Base-by-base conservation (phyloP, 495 filamentous ascomycete genomes). In the Articulospora tetracladia region DNA sequence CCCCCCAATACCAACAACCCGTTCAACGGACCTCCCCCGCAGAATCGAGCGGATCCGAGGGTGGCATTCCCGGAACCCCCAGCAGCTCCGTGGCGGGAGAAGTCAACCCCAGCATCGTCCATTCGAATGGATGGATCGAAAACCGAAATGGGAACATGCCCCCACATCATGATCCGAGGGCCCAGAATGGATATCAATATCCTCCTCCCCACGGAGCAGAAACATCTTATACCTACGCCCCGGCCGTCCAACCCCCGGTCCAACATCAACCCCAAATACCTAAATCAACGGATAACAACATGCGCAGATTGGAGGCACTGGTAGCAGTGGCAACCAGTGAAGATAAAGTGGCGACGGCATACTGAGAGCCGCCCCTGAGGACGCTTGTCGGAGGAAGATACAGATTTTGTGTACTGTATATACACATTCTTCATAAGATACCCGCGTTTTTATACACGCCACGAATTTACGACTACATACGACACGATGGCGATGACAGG, bases 301-400 rank as follows among this genome's bases (percentile, higher is more conserved):
- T 93, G 85, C 79, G 82, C 54, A 78, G 89, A 15, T 74, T 97
- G 23, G 89, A 97, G 59, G 90, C 90, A 17, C 81, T 97, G 28
- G 92, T 96, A 25, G 92, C 92, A 2, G 91, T 94, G 56, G 92
- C 92, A 10, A 94, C 92, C 1, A 90, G 88, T 59, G 89, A 96
- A 68, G 85, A 89, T 46, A 83, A 87, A 47, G 79, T 78, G 20
- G 77, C 82, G 0, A 73, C 78, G 4, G 62, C 60, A 7, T 65
- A 63, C 26, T 63, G 61, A 53, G 3, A 20, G 1, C 12, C 32
- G 12, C 25, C 15, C 24, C 10, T 27, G 12, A 60, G 15, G 32
- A 50, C 3, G 7, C 19, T 23, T 13, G 3, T 17, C 24, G 46
- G 17, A 49, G 15, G n/a, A 19, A 41, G 15, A 20, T 46, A 60